phyloP scores from a whole-genome alignment of 495 filamentous ascomycete species.

The Immersiella caudata region DNA sequence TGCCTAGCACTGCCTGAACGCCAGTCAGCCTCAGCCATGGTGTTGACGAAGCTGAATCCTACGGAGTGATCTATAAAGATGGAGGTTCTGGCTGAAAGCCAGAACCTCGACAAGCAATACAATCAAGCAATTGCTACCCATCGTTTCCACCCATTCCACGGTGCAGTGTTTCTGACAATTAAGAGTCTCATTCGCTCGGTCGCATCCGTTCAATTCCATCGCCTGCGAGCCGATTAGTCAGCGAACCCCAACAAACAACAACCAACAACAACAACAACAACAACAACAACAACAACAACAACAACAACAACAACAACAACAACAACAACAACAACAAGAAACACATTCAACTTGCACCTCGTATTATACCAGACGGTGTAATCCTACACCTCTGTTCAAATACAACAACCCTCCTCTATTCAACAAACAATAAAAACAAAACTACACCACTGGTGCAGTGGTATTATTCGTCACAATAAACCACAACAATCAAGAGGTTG shows the following conservation, averaged over 20 bases:
- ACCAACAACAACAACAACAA: background rate
- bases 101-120: background rate
- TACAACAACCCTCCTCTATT: background rate
- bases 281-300: too few species aligned
- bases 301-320: too few species aligned
- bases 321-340: background rate
- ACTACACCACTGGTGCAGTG: too few species aligned
- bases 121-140: background rate
- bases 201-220: background rate
- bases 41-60: too few species aligned
- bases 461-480: too few species aligned
- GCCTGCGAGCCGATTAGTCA: background rate
- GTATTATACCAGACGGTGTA: background rate
- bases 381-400: too few species aligned
- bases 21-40: too few species aligned
- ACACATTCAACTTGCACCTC: too few species aligned
- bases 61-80: too few species aligned
- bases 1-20: too few species aligned
- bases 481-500: too few species aligned
- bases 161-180: constrained; percentile 7
- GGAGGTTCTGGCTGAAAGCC: too few species aligned
- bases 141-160: background rate
- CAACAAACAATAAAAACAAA: background rate
- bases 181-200: background rate
- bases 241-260: background rate